Percentiles rank a stretch among this genome's conserved stretches.
Conservation (phyloP, 2,329 filamentous ascomycete genomes). For the Ophiostoma ips region DNA sequence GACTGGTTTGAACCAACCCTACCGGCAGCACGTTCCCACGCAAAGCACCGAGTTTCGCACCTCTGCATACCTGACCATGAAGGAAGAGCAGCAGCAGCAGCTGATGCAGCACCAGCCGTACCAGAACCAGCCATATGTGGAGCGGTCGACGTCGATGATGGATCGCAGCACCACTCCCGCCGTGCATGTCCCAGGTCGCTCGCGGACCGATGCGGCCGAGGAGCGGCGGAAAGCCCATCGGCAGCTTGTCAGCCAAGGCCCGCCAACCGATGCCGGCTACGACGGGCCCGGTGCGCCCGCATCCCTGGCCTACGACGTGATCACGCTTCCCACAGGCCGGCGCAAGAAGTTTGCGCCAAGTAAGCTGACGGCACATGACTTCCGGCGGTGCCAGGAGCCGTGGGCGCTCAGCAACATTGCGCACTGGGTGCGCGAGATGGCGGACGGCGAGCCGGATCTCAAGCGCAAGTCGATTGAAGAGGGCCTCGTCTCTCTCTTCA, state of each 20-base stretch:
- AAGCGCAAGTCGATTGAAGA: conserved; percentile 76
- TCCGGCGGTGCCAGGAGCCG: conserved; percentile 72
- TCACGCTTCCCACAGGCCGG: conserved; percentile 61
- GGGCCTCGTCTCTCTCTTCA: conserved; percentile 78
- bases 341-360: conserved; percentile 70
- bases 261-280: conserved; percentile 38
- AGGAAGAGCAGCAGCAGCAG: conserved; percentile 28
- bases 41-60: conserved; percentile 32
- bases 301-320: conserved; percentile 60
- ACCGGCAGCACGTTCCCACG: conserved; percentile 37
- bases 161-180: conserved; percentile 70
- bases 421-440: conserved; percentile 75
- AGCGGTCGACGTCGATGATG: conserved; percentile 69
- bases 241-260: conserved; percentile 33
- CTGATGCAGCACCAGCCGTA: conserved; percentile 32
- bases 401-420: conserved; percentile 89
- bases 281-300: conserved; percentile 38
- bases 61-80: conserved; percentile 29
- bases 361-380: conserved; percentile 68
- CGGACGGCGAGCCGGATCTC: conserved; percentile 80
- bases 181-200: conserved; percentile 70
- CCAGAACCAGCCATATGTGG: conserved; percentile 34
- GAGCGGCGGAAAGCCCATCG: conserved; percentile 42
- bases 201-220: conserved; percentile 84
- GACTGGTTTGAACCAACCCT: conserved; percentile 28